Evolutionary conservation across 1,139 yeast species (phyloP).

Genomic region (Pichia sp.): DNA sequence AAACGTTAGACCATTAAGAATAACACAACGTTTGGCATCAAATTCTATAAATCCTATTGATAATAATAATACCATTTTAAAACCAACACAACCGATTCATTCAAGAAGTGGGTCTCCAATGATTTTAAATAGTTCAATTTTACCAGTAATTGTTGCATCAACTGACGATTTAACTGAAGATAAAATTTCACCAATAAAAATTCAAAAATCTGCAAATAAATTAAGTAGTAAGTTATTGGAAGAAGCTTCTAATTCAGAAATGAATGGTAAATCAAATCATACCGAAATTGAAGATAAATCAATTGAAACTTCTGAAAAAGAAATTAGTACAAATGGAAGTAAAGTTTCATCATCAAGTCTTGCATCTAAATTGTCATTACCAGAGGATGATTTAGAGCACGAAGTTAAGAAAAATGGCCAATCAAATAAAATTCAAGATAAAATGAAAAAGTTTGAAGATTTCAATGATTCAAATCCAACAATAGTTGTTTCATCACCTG

Average conservation of each 20-base stretch:
- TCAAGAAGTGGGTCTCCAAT: conserved; percentile 12
- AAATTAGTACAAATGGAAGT: not conserved
- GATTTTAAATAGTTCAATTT: conserved; percentile 8
- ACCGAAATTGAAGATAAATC: too few species aligned
- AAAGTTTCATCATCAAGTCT: conserved; percentile 5
- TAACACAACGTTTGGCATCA: conserved; percentile 40
- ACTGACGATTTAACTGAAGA: not conserved
- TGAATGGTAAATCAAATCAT: not conserved
- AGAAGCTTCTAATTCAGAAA: not conserved
- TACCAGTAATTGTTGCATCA: conserved; percentile 13
- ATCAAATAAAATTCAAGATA: not conserved
- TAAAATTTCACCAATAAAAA: not conserved
- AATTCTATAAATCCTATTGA: conserved; percentile 4
- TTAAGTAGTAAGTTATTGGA: not conserved
- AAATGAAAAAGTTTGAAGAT: not conserved
- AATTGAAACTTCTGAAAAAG: too few species aligned
- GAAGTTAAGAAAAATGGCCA: not conserved
- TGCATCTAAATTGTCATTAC: conserved; percentile 19
- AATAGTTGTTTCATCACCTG: conserved; percentile 5
- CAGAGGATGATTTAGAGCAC: not conserved
- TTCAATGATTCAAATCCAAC: too few species aligned
- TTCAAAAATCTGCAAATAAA: not conserved
- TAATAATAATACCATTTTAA: conserved; percentile 1
- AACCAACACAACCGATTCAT: conserved; percentile 4
- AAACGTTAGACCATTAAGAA: conserved; percentile 53